Conservation (phyloP, 164 flowering plant species). For the Platanus orientalis region DNA sequence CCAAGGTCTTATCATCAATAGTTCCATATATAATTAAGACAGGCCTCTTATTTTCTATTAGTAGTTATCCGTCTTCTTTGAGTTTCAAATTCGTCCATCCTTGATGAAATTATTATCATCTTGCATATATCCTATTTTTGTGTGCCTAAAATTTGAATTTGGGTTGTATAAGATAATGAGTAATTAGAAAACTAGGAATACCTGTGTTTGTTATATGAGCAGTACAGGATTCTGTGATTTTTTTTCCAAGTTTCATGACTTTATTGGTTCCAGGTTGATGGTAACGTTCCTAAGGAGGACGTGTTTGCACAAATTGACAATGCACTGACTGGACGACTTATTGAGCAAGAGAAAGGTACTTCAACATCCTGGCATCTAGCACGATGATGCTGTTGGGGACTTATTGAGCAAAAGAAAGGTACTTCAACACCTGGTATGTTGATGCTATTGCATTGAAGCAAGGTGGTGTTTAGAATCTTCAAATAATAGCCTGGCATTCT, state of each 20-base stretch:
- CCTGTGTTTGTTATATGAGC: too few species aligned
- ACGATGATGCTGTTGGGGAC: too few species aligned
- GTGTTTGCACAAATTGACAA: constrained; percentile 60
- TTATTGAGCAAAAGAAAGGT: constrained; percentile 29
- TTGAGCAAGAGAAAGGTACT: constrained; percentile 27
- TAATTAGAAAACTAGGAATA: neutral
- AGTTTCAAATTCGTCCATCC: neutral
- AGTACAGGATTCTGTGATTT: too few species aligned
- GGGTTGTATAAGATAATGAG: neutral
- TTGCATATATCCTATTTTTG: neutral
- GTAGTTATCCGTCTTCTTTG: neutral
- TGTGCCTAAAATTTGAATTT: neutral
- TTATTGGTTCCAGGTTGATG: constrained; percentile 45
- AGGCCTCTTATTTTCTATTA: neutral
- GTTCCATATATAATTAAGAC: neutral
- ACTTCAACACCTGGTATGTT: neutral
- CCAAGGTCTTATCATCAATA: neutral
- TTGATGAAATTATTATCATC: neutral
- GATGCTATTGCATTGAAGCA: too few species aligned
- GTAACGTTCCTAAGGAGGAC: constrained; percentile 49
- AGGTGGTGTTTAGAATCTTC: too few species aligned
- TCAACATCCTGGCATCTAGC: neutral
- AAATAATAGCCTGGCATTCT: too few species aligned
- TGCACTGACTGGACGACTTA: constrained; percentile 38
- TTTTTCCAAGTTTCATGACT: neutral